phyloP scores from a whole-genome alignment of 2,329 filamentous ascomycete genomes.

The Endoconidiophora laricicola region DNA sequence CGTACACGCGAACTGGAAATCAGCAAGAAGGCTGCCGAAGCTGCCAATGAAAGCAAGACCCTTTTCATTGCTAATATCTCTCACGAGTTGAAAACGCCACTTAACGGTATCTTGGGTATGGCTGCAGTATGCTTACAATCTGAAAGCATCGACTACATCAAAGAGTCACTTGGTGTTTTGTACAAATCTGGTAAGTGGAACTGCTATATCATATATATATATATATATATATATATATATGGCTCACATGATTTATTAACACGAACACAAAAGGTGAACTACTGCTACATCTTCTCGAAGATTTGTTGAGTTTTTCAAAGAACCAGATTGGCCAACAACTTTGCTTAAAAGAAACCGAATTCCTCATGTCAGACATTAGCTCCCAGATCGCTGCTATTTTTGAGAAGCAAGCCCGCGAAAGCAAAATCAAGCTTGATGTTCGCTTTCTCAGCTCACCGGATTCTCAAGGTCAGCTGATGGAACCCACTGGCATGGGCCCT shows the following conservation, averaged over 20 bases:
- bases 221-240: neutral
- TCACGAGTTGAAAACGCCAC: conserved; percentile 74
- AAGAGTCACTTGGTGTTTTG: conserved; percentile 69
- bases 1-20: conserved; percentile 72
- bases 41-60: conserved; percentile 94
- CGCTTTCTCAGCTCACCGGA: conserved; percentile 30
- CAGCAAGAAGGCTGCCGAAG: conserved; percentile 81
- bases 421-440: conserved; percentile 56
- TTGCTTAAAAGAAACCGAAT: conserved; percentile 69
- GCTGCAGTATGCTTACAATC: conserved; percentile 87
- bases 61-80: conserved; percentile 93
- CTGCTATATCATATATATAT: neutral
- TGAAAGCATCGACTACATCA: conserved; percentile 59
- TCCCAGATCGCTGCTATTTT: conserved; percentile 76
- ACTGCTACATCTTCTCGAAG: conserved; percentile 70
- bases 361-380: conserved; percentile 66
- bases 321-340: conserved; percentile 83
- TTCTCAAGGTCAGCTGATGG: conserved; percentile 10
- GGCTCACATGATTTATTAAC: conserved; percentile 6
- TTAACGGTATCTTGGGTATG: conserved; percentile 93
- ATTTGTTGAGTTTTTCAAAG: conserved; percentile 83
- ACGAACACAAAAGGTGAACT: conserved; percentile 37
- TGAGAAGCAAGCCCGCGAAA: conserved; percentile 73
- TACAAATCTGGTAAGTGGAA: conserved; percentile 52
- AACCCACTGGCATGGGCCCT: conserved; percentile 43